These are phyloP conservation scores for Komagataella mondaviorum DNA, from an alignment of 805 yeast species.

Conservation along the genomic window DNA sequence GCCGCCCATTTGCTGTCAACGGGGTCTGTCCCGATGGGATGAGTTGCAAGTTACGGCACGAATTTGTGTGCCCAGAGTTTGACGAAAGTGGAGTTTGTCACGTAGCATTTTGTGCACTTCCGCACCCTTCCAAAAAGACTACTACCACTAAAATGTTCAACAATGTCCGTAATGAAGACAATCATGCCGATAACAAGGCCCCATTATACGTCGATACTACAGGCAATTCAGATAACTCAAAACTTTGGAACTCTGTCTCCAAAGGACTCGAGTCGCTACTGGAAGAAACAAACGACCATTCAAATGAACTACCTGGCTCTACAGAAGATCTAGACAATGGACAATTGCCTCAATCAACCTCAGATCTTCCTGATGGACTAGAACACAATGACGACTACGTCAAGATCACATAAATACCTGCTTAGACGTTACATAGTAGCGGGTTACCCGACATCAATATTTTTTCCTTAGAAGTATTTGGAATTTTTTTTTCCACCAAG, in stretches of 20 bases:
- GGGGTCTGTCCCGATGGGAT: slow-evolving; percentile 59
- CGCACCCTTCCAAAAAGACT: slow-evolving; percentile 24
- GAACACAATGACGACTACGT: slow-evolving; percentile 11
- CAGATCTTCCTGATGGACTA: slow-evolving; percentile 6
- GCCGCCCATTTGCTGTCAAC: slow-evolving; percentile 54
- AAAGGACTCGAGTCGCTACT: background rate
- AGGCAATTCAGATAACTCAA: background rate
- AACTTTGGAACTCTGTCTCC: background rate
- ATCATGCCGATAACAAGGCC: slow-evolving; percentile 10
- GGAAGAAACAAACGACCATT: background rate
- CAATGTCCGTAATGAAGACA: slow-evolving; percentile 15
- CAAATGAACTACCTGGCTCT: background rate
- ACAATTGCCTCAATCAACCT: slow-evolving; percentile 1
- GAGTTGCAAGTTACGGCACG: slow-evolving; percentile 42
- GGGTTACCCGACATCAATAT: background rate
- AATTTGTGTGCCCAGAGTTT: slow-evolving; percentile 57
- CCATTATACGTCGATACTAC: background rate
- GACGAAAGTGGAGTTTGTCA: slow-evolving; percentile 49
- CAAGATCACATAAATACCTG: background rate
- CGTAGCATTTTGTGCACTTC: slow-evolving; percentile 37
- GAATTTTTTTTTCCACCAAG: background rate
- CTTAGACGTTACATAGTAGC: background rate
- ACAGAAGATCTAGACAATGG: background rate
- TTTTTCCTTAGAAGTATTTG: background rate
- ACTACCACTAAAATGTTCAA: background rate